Evolutionary conservation across 148 eudicot species (phyloP).

Genomic region (Pouteria glomerata): DNA sequence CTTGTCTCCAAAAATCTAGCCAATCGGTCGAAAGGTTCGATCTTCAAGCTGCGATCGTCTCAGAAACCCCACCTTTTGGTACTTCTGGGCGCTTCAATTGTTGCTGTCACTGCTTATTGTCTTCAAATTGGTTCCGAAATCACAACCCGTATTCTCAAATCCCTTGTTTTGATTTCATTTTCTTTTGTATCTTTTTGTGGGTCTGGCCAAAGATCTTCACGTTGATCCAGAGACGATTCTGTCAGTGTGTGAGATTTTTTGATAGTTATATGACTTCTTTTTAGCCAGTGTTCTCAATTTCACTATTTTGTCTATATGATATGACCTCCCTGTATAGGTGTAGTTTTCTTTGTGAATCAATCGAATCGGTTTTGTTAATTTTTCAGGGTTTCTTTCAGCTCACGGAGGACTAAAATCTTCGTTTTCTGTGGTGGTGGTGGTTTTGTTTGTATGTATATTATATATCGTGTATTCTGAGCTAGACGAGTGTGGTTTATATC

Average conservation of each 20-base stretch:
- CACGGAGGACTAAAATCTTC: not conserved
- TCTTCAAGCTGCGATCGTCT: slow-evolving; percentile 6
- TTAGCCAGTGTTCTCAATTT: not conserved
- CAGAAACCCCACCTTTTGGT: slow-evolving; percentile 1
- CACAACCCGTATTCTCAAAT: not conserved
- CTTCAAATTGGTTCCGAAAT: not conserved
- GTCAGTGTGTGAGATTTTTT: no score
- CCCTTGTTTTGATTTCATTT: not conserved
- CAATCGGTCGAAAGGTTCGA: not conserved
- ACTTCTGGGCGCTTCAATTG: not conserved
- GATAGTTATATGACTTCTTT: no score
- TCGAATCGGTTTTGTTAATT: not conserved
- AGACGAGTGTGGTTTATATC: not conserved
- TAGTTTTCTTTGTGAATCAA: not conserved
- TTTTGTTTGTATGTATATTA: not conserved
- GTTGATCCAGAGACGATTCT: not conserved
- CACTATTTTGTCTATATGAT: not conserved
- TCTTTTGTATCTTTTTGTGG: not conserved
- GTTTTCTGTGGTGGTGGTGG: not conserved
- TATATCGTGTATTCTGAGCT: not conserved
- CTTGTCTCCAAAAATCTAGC: slow-evolving; percentile 2
- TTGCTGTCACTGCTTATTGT: not conserved
- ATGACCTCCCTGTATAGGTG: not conserved
- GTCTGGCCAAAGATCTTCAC: not conserved
- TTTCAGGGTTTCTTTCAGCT: not conserved